Percentiles rank a stretch among this genome's conserved stretches.
phyloP scores from a whole-genome alignment of 2,329 filamentous ascomycete genomes.

The Calonectria pauciramosa region DNA sequence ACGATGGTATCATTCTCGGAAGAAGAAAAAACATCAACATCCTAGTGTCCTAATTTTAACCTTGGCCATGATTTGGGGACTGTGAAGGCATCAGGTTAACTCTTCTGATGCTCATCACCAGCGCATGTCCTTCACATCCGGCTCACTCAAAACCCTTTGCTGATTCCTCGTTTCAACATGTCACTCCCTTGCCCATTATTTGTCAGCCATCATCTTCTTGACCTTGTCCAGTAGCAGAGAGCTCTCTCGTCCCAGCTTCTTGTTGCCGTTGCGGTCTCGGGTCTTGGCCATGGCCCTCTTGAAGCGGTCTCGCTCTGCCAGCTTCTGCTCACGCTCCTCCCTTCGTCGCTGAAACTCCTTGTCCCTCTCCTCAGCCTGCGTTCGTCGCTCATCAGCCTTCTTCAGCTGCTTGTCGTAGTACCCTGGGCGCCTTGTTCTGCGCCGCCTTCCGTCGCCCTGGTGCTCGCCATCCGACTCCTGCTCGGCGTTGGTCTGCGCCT shows the following conservation, averaged over 20 bases:
- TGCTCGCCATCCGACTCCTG: constrained; percentile 18
- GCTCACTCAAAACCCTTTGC: not conserved
- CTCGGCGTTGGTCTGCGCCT: constrained; percentile 49
- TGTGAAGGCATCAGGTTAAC: not conserved
- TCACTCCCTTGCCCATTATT: constrained; percentile 19
- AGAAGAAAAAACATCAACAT: not conserved
- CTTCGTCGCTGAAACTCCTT: constrained; percentile 62
- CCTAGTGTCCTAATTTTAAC: not conserved
- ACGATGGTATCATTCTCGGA: constrained; percentile 14
- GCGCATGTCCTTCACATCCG: not conserved
- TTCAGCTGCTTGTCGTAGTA: constrained; percentile 76
- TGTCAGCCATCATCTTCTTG: constrained; percentile 74
- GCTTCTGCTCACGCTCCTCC: constrained; percentile 74
- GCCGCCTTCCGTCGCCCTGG: constrained; percentile 49
- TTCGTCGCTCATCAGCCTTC: constrained; percentile 58
- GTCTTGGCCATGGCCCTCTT: constrained; percentile 81
- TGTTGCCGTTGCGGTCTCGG: constrained; percentile 79
- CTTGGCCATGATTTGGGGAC: not conserved
- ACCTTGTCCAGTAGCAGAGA: constrained; percentile 83
- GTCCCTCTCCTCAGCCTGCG: constrained; percentile 58
- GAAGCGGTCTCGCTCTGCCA: constrained; percentile 75
- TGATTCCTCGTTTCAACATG: not conserved
- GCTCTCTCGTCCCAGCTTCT: constrained; percentile 87
- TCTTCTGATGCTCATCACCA: not conserved
- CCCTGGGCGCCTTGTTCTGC: constrained; percentile 59